Conservation (phyloP, 1,139 yeast genomes). For the Candida sanyaensis region DNA sequence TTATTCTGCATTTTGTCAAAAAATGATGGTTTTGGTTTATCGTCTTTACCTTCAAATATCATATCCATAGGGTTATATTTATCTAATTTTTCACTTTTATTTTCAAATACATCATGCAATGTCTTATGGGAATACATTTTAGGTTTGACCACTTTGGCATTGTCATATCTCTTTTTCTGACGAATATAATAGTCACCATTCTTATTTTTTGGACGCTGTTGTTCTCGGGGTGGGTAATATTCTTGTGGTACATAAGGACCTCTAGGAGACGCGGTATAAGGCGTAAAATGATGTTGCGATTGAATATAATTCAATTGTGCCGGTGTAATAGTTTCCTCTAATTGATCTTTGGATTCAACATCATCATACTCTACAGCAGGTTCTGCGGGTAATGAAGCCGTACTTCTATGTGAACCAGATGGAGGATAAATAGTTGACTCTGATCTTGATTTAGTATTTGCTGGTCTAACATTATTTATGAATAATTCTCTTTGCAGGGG, state of each 20-base stretch:
- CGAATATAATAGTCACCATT: slow-evolving; percentile 38
- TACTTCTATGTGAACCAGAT: background rate
- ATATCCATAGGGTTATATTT: slow-evolving; percentile 44
- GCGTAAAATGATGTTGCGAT: slow-evolving; percentile 12
- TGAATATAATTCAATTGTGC: slow-evolving; percentile 35
- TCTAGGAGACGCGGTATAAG: slow-evolving; percentile 12
- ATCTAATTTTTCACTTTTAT: slow-evolving; percentile 30
- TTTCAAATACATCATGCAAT: slow-evolving; percentile 40
- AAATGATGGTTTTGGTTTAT: slow-evolving; percentile 23
- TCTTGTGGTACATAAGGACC: slow-evolving; percentile 9
- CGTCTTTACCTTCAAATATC: slow-evolving; percentile 39
- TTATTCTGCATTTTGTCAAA: slow-evolving; percentile 30
- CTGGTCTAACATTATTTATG: slow-evolving; percentile 13
- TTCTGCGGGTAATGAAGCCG: background rate
- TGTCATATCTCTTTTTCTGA: slow-evolving; percentile 38
- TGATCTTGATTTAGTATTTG: slow-evolving; percentile 4
- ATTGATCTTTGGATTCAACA: slow-evolving; percentile 29
- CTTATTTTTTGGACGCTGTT: slow-evolving; percentile 9
- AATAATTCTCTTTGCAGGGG: slow-evolving; percentile 6
- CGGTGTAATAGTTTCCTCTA: slow-evolving; percentile 37
- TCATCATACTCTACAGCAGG: slow-evolving; percentile 8
- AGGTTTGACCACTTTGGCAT: slow-evolving; percentile 34
- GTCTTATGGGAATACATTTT: slow-evolving; percentile 44
- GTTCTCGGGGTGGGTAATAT: slow-evolving; percentile 1
- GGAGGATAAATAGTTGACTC: slow-evolving; percentile 5